Conservation (phyloP, 495 filamentous ascomycete genomes). For the Extremus antarcticus region DNA sequence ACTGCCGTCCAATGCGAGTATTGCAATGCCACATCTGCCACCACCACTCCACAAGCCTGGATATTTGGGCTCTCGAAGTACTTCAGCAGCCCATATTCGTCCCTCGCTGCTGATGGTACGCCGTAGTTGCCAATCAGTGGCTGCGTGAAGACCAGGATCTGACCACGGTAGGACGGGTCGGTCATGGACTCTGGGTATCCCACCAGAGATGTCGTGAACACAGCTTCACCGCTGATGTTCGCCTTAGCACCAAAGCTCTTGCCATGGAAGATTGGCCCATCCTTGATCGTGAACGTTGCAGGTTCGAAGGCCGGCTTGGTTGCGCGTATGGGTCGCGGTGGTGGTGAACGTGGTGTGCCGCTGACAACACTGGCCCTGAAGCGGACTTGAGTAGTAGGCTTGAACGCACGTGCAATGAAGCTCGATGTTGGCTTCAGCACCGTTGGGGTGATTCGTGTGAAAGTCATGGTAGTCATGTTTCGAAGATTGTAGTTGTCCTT, state of each 20-base stretch:
- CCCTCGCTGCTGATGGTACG: slow-evolving; percentile 67
- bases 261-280: slow-evolving; percentile 86
- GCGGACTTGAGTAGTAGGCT: slow-evolving; percentile 42
- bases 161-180: slow-evolving; percentile 96
- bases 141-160: slow-evolving; percentile 96
- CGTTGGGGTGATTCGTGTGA: slow-evolving; percentile 57
- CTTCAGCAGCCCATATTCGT: slow-evolving; percentile 67
- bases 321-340: slow-evolving; percentile 37
- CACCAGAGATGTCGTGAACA: slow-evolving; percentile 88
- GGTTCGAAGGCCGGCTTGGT: slow-evolving; percentile 51
- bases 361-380: slow-evolving; percentile 61
- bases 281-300: slow-evolving; percentile 90
- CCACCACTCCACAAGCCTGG: slow-evolving; percentile 89
- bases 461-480: slow-evolving; percentile 27
- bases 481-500: slow-evolving; percentile 16
- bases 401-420: slow-evolving; percentile 44
- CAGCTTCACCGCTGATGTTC: slow-evolving; percentile 88
- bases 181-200: slow-evolving; percentile 98
- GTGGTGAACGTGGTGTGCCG: slow-evolving; percentile 49
- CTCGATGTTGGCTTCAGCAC: slow-evolving; percentile 40
- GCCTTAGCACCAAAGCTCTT: slow-evolving; percentile 85
- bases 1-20: slow-evolving; percentile 99
- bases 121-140: slow-evolving; percentile 99
- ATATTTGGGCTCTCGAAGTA: slow-evolving; percentile 96
- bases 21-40: slow-evolving; percentile 82